phyloP scores from a whole-genome alignment of 2,329 filamentous ascomycete genomes.

The Escovopsis weberi region DNA sequence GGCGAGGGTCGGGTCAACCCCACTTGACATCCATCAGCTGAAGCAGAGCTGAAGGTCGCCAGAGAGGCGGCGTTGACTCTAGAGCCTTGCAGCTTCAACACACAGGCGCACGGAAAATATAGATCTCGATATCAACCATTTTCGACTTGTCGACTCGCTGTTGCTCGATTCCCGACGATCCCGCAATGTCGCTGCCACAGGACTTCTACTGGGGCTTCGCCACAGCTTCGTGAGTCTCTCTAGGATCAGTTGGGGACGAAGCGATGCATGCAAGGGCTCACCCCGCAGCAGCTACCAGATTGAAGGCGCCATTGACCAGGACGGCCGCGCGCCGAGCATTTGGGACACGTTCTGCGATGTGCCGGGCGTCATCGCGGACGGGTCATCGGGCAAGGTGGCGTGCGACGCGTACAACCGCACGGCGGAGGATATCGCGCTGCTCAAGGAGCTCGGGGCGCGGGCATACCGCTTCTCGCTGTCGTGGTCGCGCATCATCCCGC shows the following conservation, averaged over 20 bases:
- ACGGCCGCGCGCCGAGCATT: conserved; percentile 69
- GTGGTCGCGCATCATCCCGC: conserved; percentile 72
- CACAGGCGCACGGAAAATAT: too few species aligned
- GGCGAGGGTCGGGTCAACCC: too few species aligned
- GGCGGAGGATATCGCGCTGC: conserved; percentile 58
- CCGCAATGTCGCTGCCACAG: conserved; percentile 43
- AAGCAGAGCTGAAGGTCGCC: too few species aligned
- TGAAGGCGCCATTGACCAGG: conserved; percentile 59
- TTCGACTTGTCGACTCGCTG: too few species aligned
- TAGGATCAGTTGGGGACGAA: neutral
- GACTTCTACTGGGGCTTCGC: conserved; percentile 73
- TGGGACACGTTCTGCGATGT: conserved; percentile 82
- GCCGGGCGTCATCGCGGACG: conserved; percentile 71
- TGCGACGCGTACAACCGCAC: conserved; percentile 81
- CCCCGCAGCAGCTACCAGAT: conserved; percentile 60
- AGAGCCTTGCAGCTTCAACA: too few species aligned
- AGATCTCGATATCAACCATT: too few species aligned
- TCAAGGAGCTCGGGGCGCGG: conserved; percentile 59
- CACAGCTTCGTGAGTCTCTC: conserved; percentile 49
- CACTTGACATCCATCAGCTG: too few species aligned
- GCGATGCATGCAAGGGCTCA: too few species aligned
- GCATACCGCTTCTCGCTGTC: conserved; percentile 77
- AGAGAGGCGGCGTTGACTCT: too few species aligned
- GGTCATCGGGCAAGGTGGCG: conserved; percentile 58
- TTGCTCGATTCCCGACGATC: too few species aligned